Percentiles rank a stretch among this genome's conserved stretches.
phyloP scores from a whole-genome alignment of 345 rosid species.

The Syzygium grande region DNA sequence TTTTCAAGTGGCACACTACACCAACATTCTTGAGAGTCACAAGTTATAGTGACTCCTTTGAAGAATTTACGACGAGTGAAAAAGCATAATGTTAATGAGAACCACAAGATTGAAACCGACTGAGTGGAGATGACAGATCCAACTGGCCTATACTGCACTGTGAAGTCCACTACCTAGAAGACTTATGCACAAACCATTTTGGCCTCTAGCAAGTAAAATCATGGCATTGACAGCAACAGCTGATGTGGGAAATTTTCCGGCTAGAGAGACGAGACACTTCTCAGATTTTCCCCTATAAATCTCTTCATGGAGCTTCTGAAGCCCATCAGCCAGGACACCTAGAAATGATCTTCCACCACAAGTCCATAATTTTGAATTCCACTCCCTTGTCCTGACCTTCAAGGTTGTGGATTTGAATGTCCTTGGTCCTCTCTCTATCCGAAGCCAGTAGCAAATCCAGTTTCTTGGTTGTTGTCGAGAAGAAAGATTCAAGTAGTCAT shows the following conservation, averaged over 20 bases:
- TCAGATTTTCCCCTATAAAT: background rate
- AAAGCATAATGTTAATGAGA: no score
- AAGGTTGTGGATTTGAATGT: no score
- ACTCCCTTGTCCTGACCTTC: background rate
- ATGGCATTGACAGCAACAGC: background rate
- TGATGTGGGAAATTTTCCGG: background rate
- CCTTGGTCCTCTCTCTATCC: no score
- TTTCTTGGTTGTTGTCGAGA: background rate
- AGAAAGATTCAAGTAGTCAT: background rate
- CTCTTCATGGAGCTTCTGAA: background rate
- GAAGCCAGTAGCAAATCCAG: background rate
- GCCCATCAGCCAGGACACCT: background rate
- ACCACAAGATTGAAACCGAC: no score
- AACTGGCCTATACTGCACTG: no score
- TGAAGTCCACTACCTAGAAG: background rate
- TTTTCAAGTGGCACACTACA: background rate
- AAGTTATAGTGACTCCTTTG: no score
- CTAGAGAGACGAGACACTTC: background rate
- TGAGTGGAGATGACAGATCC: no score
- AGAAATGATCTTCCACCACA: background rate
- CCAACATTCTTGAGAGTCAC: background rate
- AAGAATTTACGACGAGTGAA: no score
- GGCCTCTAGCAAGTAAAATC: background rate
- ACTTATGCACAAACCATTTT: background rate
- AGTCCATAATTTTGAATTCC: background rate